phyloP scores from a whole-genome alignment of 257 asterid genomes.

The Solanum commersonii region DNA sequence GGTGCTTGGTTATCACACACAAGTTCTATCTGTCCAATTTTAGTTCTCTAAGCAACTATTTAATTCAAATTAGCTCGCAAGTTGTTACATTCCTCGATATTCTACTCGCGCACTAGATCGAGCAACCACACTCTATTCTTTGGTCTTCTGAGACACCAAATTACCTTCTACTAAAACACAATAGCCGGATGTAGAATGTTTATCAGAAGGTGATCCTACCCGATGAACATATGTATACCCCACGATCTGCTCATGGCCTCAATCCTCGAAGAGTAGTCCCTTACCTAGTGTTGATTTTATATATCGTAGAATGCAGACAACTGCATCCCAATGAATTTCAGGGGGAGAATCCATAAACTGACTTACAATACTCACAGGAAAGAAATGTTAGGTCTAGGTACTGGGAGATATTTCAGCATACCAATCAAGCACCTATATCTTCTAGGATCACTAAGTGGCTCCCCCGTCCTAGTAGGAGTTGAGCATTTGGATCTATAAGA shows the following conservation, averaged over 20 bases:
- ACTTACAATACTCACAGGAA: background rate
- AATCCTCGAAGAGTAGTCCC: background rate
- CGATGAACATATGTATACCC: background rate
- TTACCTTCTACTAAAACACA: background rate
- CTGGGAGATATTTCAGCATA: background rate
- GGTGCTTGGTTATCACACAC: background rate
- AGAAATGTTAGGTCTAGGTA: background rate
- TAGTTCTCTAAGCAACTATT: background rate
- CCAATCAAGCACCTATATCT: background rate
- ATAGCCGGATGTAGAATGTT: background rate
- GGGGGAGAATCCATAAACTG: background rate
- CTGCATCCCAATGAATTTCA: background rate
- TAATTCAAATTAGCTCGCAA: background rate
- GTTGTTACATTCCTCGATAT: background rate
- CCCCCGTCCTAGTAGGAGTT: background rate
- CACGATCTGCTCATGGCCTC: background rate
- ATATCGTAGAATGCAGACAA: background rate
- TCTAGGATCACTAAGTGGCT: background rate
- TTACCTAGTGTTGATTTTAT: background rate
- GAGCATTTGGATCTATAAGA: background rate
- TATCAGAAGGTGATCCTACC: background rate
- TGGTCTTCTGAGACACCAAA: background rate
- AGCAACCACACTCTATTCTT: background rate
- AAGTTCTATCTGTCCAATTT: background rate
- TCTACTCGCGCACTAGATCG: background rate